phyloP scores from a whole-genome alignment of 176 grass and related monocot species.

The Paspalum notatum region DNA sequence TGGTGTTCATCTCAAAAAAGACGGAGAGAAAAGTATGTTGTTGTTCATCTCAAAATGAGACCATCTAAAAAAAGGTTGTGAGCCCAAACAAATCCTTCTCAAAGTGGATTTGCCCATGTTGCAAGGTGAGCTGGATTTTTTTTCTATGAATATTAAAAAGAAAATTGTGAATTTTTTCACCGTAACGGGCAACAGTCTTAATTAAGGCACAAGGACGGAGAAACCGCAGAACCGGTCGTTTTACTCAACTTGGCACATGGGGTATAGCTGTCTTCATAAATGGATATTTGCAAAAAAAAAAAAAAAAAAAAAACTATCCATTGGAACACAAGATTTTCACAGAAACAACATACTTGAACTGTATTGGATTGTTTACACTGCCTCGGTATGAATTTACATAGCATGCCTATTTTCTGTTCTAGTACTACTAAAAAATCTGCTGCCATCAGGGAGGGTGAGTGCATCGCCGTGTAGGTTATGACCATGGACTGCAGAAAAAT shows the following conservation, averaged over 20 bases:
- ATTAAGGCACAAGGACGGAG: background rate
- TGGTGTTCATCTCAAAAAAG: background rate
- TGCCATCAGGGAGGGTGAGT: background rate
- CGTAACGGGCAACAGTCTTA: background rate
- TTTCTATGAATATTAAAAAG: background rate
- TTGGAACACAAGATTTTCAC: background rate
- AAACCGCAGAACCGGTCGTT: background rate
- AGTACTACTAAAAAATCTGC: constrained; percentile 32
- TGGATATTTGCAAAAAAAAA: background rate
- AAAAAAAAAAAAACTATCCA: background rate
- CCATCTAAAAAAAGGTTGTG: background rate
- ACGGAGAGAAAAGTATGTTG: background rate
- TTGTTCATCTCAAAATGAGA: background rate
- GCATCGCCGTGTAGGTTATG: constrained; percentile 18
- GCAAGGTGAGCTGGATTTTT: background rate
- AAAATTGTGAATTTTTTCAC: background rate
- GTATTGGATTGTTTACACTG: background rate
- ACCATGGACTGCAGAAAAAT: constrained; percentile 12
- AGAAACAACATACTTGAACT: background rate
- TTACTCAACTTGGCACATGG: background rate
- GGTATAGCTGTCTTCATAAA: background rate
- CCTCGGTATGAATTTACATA: background rate
- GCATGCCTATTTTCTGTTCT: background rate
- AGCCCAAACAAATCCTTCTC: background rate
- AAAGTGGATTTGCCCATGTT: background rate